phyloP scores from a whole-genome alignment of 805 yeast genomes.

The Henningerozyma blattae region DNA sequence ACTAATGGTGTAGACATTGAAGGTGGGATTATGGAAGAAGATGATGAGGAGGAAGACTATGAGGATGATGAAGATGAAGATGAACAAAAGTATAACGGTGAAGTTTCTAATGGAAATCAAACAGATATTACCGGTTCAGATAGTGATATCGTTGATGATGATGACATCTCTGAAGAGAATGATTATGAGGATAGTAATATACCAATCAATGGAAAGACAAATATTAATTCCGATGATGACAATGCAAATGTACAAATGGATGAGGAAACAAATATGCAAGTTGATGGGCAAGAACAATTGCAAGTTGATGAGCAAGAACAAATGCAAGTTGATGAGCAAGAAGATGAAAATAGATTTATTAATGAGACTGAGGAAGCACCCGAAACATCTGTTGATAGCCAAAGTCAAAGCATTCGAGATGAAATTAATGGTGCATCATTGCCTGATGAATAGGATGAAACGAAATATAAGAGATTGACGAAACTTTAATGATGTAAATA shows the following conservation, averaged over 20 bases:
- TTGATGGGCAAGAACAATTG: not conserved
- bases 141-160: too few relatives aligned
- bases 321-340: not conserved
- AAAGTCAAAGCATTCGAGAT: too few relatives aligned
- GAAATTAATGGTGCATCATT: too few relatives aligned
- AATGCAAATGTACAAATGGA: not conserved
- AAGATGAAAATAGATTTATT: not conserved
- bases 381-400: too few relatives aligned
- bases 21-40: conserved; percentile 8
- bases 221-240: too few relatives aligned
- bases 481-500: too few relatives aligned
- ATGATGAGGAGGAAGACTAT: conserved; percentile 5
- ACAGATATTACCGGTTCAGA: conserved; percentile 2
- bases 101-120: conserved; percentile 1
- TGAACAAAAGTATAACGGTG: conserved; percentile 3
- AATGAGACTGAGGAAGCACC: too few relatives aligned
- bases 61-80: conserved; percentile 5
- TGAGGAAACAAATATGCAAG: too few relatives aligned
- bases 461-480: too few relatives aligned
- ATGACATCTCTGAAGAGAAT: conserved; percentile 2
- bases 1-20: conserved; percentile 8
- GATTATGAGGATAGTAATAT: conserved; percentile 1
- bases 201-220: not conserved
- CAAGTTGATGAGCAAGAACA: not conserved
- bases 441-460: too few relatives aligned